Percentiles rank a stretch among this genome's conserved stretches.
These are phyloP conservation scores for Didymella exigua DNA, from an alignment of 2,329 filamentous ascomycete genomes.

Conservation along the genomic window DNA sequence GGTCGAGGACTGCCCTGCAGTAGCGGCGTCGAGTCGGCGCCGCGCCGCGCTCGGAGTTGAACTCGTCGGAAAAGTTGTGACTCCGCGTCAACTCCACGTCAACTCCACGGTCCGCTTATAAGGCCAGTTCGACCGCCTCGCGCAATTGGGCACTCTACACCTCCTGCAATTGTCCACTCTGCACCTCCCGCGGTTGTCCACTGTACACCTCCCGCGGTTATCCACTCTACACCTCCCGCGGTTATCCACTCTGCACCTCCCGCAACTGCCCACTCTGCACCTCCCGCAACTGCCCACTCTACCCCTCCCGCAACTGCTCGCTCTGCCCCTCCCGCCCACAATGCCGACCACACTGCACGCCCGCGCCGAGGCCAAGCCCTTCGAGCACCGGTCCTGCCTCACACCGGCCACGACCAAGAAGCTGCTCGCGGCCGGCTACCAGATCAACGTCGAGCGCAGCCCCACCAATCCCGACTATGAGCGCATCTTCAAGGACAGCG, in stretches of 20 bases:
- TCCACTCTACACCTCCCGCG: too few species aligned
- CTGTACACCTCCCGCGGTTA: too few species aligned
- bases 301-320: neutral
- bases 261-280: too few species aligned
- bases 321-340: too few species aligned
- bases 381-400: conserved; percentile 50
- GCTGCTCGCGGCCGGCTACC: conserved; percentile 50
- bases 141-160: conserved; percentile 22
- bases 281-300: too few species aligned
- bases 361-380: conserved; percentile 49
- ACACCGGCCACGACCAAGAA: conserved; percentile 49
- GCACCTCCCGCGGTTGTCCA: too few species aligned
- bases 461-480: conserved; percentile 45
- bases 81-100: conserved; percentile 38
- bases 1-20: conserved; percentile 27
- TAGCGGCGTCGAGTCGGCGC: conserved; percentile 22
- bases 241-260: too few species aligned
- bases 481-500: conserved; percentile 51
- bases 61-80: conserved; percentile 16
- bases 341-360: conserved; percentile 49
- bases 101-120: conserved; percentile 3
- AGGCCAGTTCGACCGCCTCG: neutral
- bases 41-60: conserved; percentile 19
- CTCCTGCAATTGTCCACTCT: too few species aligned
- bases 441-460: conserved; percentile 49